Evolutionary conservation across 352 stramenopile genomes (phyloP).

Genomic region (Phytophthora cryptogea): DNA sequence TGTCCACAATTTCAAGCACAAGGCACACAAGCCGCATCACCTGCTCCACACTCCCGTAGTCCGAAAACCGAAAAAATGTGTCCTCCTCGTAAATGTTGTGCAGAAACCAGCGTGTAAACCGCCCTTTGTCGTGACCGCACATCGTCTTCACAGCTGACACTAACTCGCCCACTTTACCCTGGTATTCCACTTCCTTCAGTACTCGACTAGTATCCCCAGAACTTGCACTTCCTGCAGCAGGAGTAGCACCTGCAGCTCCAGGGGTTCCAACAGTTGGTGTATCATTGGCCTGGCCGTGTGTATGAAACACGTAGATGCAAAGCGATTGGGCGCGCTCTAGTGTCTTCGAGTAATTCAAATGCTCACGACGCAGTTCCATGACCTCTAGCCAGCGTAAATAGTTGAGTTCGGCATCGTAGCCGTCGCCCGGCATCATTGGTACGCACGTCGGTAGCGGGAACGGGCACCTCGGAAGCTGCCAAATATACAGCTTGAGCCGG

Average conservation of each 20-base stretch:
- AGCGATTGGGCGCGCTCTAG: conserved; percentile 82
- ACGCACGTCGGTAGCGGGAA: conserved; percentile 72
- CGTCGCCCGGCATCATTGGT: conserved; percentile 59
- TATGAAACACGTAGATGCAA: conserved; percentile 86
- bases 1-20: conserved; percentile 82
- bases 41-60: conserved; percentile 84
- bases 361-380: conserved; percentile 77
- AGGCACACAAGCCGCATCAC: conserved; percentile 81
- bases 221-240: conserved; percentile 16
- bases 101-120: conserved; percentile 82
- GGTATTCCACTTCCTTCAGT: conserved; percentile 81
- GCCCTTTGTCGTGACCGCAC: conserved; percentile 85
- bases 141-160: conserved; percentile 87
- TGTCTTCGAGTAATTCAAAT: conserved; percentile 76
- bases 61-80: conserved; percentile 83
- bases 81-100: conserved; percentile 83
- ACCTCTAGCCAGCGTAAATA: conserved; percentile 84
- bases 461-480: conserved; percentile 77
- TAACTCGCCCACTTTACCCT: conserved; percentile 82
- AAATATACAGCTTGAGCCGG: conserved; percentile 79
- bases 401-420: conserved; percentile 68
- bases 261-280: conserved; percentile 32
- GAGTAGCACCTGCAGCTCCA: conserved; percentile 10
- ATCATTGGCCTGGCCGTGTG: conserved; percentile 72
- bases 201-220: conserved; percentile 56